Percentiles rank a stretch among this genome's conserved stretches.
Conservation (phyloP, 1,284 basidiomycete genomes). For the Cutaneotrichosporon cutaneum region DNA sequence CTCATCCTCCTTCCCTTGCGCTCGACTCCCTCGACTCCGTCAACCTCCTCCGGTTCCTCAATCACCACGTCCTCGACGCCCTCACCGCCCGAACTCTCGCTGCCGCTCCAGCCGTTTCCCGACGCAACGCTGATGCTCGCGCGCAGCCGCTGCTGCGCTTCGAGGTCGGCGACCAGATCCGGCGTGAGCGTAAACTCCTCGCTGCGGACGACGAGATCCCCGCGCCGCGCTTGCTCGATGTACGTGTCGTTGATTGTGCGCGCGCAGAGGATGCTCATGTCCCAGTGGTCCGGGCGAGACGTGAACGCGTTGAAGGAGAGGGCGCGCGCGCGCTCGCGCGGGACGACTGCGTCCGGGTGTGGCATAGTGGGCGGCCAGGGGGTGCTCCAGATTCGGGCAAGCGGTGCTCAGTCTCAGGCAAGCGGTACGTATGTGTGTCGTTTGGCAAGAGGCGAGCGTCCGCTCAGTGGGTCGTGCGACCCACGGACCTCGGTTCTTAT, state of each 20-base stretch:
- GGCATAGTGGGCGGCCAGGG: not conserved
- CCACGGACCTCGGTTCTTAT: no score
- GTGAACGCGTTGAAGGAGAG: not conserved
- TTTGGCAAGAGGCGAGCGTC: no score
- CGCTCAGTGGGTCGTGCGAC: not conserved
- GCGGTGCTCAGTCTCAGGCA: no score
- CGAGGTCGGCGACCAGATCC: not conserved
- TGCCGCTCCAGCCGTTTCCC: not conserved
- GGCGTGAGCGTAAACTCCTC: conserved; percentile 3
- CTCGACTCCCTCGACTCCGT: not conserved
- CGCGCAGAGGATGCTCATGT: not conserved
- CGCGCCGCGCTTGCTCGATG: conserved; percentile 2
- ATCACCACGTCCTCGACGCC: not conserved
- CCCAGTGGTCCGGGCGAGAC: not conserved
- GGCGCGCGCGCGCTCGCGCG: conserved; percentile 1
- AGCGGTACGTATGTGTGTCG: no score
- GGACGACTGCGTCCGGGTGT: not conserved
- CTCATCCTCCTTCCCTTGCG: not conserved
- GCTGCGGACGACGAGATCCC: not conserved
- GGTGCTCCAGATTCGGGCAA: no score
- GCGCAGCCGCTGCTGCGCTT: not conserved
- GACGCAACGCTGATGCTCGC: not conserved
- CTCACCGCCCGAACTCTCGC: not conserved
- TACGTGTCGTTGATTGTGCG: not conserved
- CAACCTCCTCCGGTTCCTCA: not conserved